Evolutionary conservation across 108 stramenopile genomes (phyloP), one percentile per base, ranked within the genome.

Genomic region (Skeletonema potamos): DNA sequence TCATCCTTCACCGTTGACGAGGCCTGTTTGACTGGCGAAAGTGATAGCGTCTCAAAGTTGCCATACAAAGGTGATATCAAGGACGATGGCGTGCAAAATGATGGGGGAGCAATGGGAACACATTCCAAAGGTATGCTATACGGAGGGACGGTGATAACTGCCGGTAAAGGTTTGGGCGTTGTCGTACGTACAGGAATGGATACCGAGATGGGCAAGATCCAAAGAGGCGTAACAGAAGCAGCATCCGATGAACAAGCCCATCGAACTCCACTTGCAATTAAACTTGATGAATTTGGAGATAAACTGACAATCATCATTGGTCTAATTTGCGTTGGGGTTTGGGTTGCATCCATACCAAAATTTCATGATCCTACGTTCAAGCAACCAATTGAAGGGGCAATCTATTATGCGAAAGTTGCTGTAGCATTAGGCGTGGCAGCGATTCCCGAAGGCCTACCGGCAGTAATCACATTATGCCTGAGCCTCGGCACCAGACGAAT

Each of bases 341-440:
- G 97, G 94, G 58, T 86, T 46, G 86, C 89, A 6, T 85, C 84
- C 22, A 90, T 97, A 56, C 96, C 97, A 15, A 93, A 96, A 77
- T 96, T 95, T 79, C 59, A 81, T 41, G 86, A 90, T 68, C 82
- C 95, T 9, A 76, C 89, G 11, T 98, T 98, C 82, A 79, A 68
- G 34, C 77, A 72, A 54, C 61, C 81, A 22, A 76, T 88, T 71
- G 86, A 94, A 71, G 94, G 90, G 17, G 89, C 92, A 18, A 66
- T 99, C n/a, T 92, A 98, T 69, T 93, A 97, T 80, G 97, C 98
- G 73, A 97, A 98, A 74, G 95, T 98, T 8, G 93, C 98, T 26
- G 99, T 99, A 7, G 97, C 98, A 18, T 84, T 99, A 66, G 98
- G 97, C 15, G 99, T 99, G 27, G 97, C 97, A 1, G 99, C 99